Base-by-base conservation (phyloP, 2,329 filamentous ascomycete species). In the Apiospora sp. region DNA sequence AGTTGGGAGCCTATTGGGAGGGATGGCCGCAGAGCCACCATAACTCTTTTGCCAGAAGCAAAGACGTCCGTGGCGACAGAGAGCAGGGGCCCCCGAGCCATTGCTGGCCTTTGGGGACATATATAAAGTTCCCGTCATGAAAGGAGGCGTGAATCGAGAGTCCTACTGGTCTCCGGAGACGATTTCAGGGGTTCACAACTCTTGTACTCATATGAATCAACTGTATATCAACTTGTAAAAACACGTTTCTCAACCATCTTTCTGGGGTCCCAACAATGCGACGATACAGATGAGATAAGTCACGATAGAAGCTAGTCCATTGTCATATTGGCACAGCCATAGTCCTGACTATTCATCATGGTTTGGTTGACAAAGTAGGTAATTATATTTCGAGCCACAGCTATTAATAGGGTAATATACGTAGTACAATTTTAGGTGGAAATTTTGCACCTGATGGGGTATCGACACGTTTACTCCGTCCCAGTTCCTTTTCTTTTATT, bases 391-490 rank as follows among this genome's bases (percentile, higher is more conserved):
- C 51, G 14, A 71, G 48, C 34, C 37, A 71, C 67, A 69, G 24
- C 30, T 69, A 69, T 41, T 64, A 64, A 12, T 64, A 37, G 58
- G 58, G 10, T 64, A 34, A 64, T 64, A 69, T 51, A 71, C 51
- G 49, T 19, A 44, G 22, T 61, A 71, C 67, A 69, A 64, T 64
- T n/a, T 41, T 64, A 64, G 34, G 58, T 64, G 16, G 58, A 37
- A 64, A 64, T 64, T 22, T n/a, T 41, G 34, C 34, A 64, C 58
- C 58, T 22, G 19, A 64, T 64, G 34, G 54, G 58, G 58, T 64
- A 64, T 64, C 58, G 58, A 64, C 58, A 64, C 58, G 58, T 64
- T 64, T 72, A 69, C 68, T 49, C 41, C 24, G 44, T 48, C 41
- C 68, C 68, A 22, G 34, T 58, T 51, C 46, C 46, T 22, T 49